phyloP scores from a whole-genome alignment of 208 protist species.

The Porcisia deanei region DNA sequence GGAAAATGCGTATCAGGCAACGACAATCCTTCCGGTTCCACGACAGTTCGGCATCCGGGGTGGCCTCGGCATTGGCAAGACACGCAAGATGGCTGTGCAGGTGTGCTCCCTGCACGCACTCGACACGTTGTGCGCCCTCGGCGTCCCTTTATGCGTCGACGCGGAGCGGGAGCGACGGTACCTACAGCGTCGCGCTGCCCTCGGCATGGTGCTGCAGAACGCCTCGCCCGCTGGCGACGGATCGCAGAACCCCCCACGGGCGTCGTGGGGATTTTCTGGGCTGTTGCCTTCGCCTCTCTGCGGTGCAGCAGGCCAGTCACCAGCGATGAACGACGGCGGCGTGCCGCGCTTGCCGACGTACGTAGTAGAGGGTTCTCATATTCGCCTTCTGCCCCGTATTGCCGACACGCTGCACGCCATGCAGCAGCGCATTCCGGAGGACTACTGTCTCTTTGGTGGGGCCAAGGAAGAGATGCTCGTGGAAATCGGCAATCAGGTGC shows the following conservation, averaged over 20 bases:
- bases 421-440: conserved; percentile 58
- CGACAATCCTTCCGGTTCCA: conserved; percentile 71
- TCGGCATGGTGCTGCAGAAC: conserved; percentile 27
- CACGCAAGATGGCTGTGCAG: conserved; percentile 58
- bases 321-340: neutral
- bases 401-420: conserved; percentile 47
- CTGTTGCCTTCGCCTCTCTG: neutral
- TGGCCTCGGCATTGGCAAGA: conserved; percentile 54
- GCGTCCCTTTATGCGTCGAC: conserved; percentile 55
- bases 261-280: conserved; percentile 15
- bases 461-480: conserved; percentile 4
- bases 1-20: conserved; percentile 62
- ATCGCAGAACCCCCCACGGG: neutral
- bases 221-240: neutral
- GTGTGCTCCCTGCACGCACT: conserved; percentile 73
- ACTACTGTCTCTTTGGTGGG: conserved; percentile 64
- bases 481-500: conserved; percentile 49
- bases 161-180: conserved; percentile 41
- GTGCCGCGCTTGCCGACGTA: conserved; percentile 65
- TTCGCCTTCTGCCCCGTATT: conserved; percentile 52
- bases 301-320: neutral
- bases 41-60: conserved; percentile 65
- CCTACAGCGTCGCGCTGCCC: conserved; percentile 44
- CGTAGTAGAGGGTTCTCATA: conserved; percentile 54
- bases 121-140: conserved; percentile 61